These are phyloP conservation scores for Xerocomus spinulosus DNA, from an alignment of 768 basidiomycete species.

Conservation along the genomic window DNA sequence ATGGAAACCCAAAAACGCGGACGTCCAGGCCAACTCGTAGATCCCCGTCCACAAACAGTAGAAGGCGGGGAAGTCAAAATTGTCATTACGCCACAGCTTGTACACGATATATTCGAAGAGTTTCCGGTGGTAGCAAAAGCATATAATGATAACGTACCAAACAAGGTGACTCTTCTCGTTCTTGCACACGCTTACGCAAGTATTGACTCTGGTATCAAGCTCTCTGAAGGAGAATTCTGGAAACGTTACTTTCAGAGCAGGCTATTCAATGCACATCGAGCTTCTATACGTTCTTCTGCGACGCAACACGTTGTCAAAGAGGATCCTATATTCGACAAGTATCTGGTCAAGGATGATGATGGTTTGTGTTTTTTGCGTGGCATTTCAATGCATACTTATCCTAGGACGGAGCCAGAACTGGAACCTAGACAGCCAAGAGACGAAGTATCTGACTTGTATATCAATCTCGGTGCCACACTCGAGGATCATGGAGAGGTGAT, in stretches of 20 bases:
- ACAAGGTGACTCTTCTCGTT: conserved; percentile 47
- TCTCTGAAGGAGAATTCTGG: conserved; percentile 93
- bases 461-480: conserved; percentile 82
- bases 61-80: conserved; percentile 86
- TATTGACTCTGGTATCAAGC: conserved; percentile 40
- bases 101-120: conserved; percentile 96
- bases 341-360: conserved; percentile 94
- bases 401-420: conserved; percentile 43
- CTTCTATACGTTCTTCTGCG: conserved; percentile 84
- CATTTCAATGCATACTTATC: not conserved
- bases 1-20: conserved; percentile 72
- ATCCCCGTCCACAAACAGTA: conserved; percentile 80
- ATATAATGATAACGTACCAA: conserved; percentile 89
- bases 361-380: conserved; percentile 44
- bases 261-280: conserved; percentile 91
- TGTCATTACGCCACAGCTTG: conserved; percentile 84
- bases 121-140: conserved; percentile 93
- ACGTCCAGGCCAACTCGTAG: conserved; percentile 81
- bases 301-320: conserved; percentile 81
- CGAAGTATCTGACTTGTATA: conserved; percentile 68
- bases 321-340: conserved; percentile 92
- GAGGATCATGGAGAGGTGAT: conserved; percentile 88
- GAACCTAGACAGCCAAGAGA: conserved; percentile 69
- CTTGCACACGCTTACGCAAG: not conserved
- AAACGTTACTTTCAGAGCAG: conserved; percentile 94